Evolutionary conservation across 2,329 filamentous ascomycete genomes (phyloP).

Genomic region (Botrytis galanthina): DNA sequence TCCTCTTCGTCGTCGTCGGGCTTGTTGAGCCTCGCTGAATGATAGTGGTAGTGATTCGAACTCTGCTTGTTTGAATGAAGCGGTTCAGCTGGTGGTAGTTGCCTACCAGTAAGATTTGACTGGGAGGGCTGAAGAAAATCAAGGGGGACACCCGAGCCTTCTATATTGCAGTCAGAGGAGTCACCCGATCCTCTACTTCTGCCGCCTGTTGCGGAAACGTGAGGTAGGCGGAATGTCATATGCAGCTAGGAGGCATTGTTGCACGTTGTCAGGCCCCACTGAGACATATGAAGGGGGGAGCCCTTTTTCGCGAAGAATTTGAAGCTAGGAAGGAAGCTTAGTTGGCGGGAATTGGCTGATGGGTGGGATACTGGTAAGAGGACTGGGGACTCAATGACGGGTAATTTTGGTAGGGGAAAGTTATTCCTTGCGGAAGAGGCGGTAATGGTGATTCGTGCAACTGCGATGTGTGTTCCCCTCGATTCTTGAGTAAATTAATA

Average conservation of each 20-base stretch:
- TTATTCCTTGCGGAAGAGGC: not conserved
- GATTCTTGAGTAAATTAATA: not conserved
- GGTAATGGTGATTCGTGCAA: not conserved
- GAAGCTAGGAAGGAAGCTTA: not conserved
- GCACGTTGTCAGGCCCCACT: conserved; percentile 18
- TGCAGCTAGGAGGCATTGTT: conserved; percentile 18
- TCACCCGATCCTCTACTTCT: conserved; percentile 16
- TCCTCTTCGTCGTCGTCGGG: conserved; percentile 26
- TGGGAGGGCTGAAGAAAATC: not conserved
- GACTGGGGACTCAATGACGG: not conserved
- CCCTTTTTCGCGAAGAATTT: not conserved
- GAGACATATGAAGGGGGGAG: conserved; percentile 3
- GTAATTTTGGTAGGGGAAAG: not conserved
- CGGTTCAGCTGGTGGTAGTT: not conserved
- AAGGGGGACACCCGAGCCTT: conserved; percentile 14
- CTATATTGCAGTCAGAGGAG: conserved; percentile 18
- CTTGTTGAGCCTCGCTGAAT: conserved; percentile 17
- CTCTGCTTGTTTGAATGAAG: not conserved
- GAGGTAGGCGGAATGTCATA: conserved; percentile 19
- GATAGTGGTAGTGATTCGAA: not conserved
- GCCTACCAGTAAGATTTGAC: conserved; percentile 1
- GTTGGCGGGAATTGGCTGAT: not conserved
- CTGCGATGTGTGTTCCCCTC: not conserved
- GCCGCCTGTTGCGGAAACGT: conserved; percentile 19
- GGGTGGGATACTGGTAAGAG: conserved; percentile 1